Conservation (phyloP, 2,329 filamentous ascomycete genomes). For the Emmonsia crescens region DNA sequence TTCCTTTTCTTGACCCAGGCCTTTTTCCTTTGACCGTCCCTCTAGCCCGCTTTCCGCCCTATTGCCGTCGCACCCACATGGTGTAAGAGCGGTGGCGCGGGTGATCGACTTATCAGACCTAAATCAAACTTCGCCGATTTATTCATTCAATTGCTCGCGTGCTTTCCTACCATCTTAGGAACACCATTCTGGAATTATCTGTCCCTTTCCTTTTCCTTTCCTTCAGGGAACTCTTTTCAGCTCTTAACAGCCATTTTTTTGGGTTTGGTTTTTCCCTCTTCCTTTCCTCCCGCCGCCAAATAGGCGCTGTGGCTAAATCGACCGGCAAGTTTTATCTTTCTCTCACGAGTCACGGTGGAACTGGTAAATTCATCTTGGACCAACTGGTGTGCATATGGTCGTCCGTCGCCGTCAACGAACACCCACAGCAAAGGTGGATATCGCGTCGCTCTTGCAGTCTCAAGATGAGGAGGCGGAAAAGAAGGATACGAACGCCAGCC, state of each 20-base stretch:
- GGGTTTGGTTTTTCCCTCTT: background rate
- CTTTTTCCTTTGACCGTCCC: background rate
- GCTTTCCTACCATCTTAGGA: background rate
- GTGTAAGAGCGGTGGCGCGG: constrained; percentile 4
- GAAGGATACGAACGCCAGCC: constrained; percentile 7
- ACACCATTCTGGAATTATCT: background rate
- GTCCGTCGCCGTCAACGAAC: constrained; percentile 5
- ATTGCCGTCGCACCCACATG: constrained; percentile 5
- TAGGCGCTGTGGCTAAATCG: background rate
- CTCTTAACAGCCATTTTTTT: background rate
- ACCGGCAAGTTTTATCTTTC: background rate
- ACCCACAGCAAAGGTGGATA: constrained; percentile 16
- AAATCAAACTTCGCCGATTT: background rate
- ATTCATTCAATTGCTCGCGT: background rate
- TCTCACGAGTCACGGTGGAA: background rate
- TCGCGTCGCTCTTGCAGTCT: constrained; percentile 13
- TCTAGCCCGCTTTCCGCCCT: background rate
- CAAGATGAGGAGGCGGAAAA: constrained; percentile 14
- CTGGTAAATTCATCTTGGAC: background rate
- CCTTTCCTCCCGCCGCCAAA: background rate
- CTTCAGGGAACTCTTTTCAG: background rate
- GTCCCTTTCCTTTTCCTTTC: background rate
- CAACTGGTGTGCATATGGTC: constrained; percentile 3
- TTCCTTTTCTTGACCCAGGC: constrained; percentile 1
- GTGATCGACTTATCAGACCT: background rate